Evolutionary conservation across 2,329 filamentous ascomycete species (phyloP).

Genomic region (Mariannaea elegans): DNA sequence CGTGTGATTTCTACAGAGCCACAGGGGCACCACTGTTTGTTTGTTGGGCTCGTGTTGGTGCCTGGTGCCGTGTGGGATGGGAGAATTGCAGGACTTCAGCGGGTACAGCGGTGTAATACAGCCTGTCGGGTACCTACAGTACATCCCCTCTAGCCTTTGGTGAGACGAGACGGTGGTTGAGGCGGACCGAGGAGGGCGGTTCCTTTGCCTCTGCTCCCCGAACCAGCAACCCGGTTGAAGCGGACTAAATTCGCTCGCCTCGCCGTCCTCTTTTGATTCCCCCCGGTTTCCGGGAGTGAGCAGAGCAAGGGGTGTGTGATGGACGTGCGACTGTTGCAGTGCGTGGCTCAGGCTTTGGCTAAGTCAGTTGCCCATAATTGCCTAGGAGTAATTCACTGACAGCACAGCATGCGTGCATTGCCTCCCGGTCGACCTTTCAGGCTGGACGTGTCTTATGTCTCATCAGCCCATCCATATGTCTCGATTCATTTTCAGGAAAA

Average conservation of each 20-base stretch:
- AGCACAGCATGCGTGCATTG: slow-evolving; percentile 15
- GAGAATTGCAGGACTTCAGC: background rate
- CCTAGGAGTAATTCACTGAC: slow-evolving; percentile 9
- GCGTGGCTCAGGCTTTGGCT: slow-evolving; percentile 3
- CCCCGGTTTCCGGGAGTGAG: background rate
- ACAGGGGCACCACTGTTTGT: slow-evolving; percentile 22
- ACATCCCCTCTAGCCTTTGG: background rate
- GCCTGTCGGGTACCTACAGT: slow-evolving; percentile 6
- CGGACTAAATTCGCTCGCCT: slow-evolving; percentile 21
- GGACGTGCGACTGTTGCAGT: background rate
- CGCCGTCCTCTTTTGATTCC: background rate
- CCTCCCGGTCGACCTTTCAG: background rate
- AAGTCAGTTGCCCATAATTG: background rate
- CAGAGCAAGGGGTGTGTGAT: background rate
- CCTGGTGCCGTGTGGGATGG: background rate
- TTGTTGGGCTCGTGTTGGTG: slow-evolving; percentile 11
- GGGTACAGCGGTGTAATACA: slow-evolving; percentile 5
- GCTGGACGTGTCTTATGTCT: slow-evolving; percentile 2
- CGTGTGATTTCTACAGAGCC: slow-evolving; percentile 1
- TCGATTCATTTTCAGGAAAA: background rate
- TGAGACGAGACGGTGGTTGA: slow-evolving; percentile 10
- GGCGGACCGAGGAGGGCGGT: background rate
- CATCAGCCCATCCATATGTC: slow-evolving; percentile 16
- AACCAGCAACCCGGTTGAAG: slow-evolving; percentile 11
- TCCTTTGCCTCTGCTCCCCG: slow-evolving; percentile 2